Base-by-base conservation (phyloP, 306 rosid genomes). In the Dryas drummondii region DNA sequence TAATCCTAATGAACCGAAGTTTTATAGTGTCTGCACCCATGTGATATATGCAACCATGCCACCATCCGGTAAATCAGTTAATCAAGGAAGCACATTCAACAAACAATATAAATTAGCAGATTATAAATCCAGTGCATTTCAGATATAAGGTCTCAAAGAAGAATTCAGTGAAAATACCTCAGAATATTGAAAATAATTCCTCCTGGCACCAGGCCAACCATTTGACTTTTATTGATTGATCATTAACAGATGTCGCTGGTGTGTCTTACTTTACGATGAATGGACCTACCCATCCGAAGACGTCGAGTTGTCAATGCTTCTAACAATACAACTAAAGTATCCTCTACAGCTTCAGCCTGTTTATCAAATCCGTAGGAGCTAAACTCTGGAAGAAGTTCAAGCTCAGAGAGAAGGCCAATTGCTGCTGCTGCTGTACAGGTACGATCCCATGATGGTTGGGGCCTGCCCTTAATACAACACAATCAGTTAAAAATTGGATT, bases 381-480 rank as follows among this genome's bases (percentile, higher is more conserved):
- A 66, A 87, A 87, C 71, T 72, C 80, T 4, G 91, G 87, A 84
- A 91, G 86, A 64, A 77, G 78, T 66, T 94, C 91, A 73, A 94
- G 87, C 86, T 91, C 98, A 7, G 80, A 86, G 76, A 94, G 94
- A 67, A 91, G 84, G 79, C 90, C 89, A 40, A 79, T 83, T 0
- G 93, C 97, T 0, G 98, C 98, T 11, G 93, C 97, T 0, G 97
- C 97, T 0, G 98, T 94, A 70, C 97, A 94, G 15, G 98, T 94
- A 3, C 97, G 97, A 58, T 94, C 98, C 98, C 97, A 90, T 52
- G 97, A 90, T 53, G 98, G 98, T 70, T 94, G 97, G 71, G 98
- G 97, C 85, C 98, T 94, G 84, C 70, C 56, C 37, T 75, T 17
- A 79, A 73, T 69, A 53, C 40, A 37, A 57, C 79, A 78, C 41